These are phyloP conservation scores for Ceratobasidium theobromae DNA, from an alignment of 1,284 basidiomycete species.

Conservation along the genomic window DNA sequence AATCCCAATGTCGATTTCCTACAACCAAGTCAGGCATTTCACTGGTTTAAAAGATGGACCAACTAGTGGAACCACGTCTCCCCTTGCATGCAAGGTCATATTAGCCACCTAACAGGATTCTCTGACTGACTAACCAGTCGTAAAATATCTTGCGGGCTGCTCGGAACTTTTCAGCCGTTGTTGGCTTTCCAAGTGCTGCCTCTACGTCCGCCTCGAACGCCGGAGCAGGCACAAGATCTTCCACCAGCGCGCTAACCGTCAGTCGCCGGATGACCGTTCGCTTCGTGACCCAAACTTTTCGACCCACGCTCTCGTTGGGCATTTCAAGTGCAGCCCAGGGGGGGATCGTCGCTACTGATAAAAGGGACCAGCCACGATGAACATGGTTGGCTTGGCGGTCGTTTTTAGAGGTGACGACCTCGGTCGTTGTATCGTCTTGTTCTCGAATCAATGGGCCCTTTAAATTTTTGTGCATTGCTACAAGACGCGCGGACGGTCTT, in stretches of 20 bases:
- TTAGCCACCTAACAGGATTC: neutral
- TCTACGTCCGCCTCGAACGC: neutral
- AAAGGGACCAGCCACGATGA: conserved; percentile 8
- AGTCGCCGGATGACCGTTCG: neutral
- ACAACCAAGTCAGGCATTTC: neutral
- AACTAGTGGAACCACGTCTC: neutral
- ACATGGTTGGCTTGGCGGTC: neutral
- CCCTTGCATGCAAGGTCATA: neutral
- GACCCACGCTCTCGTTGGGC: neutral
- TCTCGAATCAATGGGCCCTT: neutral
- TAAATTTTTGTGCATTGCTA: neutral
- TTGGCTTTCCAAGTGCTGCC: neutral
- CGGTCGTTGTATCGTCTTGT: neutral
- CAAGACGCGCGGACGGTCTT: neutral
- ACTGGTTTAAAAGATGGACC: neutral
- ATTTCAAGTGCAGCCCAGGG: neutral
- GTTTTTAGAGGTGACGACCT: neutral
- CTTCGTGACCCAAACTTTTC: neutral
- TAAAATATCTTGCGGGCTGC: neutral
- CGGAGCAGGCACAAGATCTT: neutral
- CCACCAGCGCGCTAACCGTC: neutral
- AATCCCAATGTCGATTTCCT: neutral
- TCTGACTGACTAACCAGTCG: neutral
- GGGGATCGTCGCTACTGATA: neutral
- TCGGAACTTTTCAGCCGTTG: neutral